A percentile compares a stretch with the other conserved stretches of the same genome.
phyloP scores from a whole-genome alignment of 495 filamentous ascomycete genomes.

The Penicillium psychrofluorescens region DNA sequence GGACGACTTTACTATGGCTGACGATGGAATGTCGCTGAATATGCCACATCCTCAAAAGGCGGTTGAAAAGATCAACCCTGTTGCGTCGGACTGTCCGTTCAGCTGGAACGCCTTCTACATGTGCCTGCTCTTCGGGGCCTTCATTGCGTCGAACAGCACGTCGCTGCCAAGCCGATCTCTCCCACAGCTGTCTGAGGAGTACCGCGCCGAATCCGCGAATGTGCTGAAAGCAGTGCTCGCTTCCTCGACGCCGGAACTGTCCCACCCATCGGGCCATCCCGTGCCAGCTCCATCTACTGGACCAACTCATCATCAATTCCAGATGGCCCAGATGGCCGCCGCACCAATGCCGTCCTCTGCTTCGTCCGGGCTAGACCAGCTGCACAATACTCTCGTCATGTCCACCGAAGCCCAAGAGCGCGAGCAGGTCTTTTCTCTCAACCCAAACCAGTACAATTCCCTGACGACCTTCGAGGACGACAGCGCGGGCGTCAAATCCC shows the following conservation, averaged over 20 bases:
- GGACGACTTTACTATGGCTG: slow-evolving; percentile 74
- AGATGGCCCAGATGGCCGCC: slow-evolving; percentile 45
- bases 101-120: slow-evolving; percentile 54
- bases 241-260: slow-evolving; percentile 38
- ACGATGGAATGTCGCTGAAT: slow-evolving; percentile 36
- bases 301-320: slow-evolving; percentile 6
- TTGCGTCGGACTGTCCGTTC: slow-evolving; percentile 52
- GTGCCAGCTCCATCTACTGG: too few species aligned
- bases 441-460: slow-evolving; percentile 82
- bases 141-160: slow-evolving; percentile 80
- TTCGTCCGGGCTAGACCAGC: slow-evolving; percentile 56
- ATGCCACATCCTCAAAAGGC: slow-evolving; percentile 23
- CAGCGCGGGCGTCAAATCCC: slow-evolving; percentile 35
- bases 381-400: slow-evolving; percentile 65
- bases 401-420: slow-evolving; percentile 81
- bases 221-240: slow-evolving; percentile 86
- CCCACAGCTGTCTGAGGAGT: slow-evolving; percentile 85
- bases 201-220: slow-evolving; percentile 84
- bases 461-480: slow-evolving; percentile 54
- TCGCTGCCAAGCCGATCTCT: slow-evolving; percentile 53
- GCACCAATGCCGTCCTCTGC: slow-evolving; percentile 43
- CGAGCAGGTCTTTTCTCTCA: slow-evolving; percentile 81
- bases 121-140: slow-evolving; percentile 95
- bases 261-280: slow-evolving; percentile 4
- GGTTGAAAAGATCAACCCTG: slow-evolving; percentile 55